Evolutionary conservation across 331 rosid genomes (phyloP), one percentile per base, ranked within the genome.

Genomic region (Arachis monticola): DNA sequence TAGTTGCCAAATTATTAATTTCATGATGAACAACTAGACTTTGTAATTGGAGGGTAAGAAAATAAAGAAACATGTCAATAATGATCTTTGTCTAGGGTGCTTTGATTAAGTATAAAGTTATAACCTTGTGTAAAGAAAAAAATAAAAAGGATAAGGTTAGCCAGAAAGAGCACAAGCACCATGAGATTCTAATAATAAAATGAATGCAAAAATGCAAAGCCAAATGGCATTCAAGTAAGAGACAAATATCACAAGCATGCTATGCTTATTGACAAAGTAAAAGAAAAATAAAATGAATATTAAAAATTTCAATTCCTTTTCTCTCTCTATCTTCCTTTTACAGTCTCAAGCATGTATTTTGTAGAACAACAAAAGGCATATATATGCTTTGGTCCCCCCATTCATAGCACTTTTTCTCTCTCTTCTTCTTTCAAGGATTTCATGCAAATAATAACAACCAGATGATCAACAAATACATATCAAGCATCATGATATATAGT

Each of bases 211-310:
- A 80, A 69, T 80, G 64, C 11, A 4, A 12, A 61, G 58, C 63
- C 67, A 69, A 74, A 69, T 69, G 63, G 77, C 42, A 69, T 67
- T 63, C 17, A 80, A 75, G 48, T 32, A 57, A 10, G 46, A 69
- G 61, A 74, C 17, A 62, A 75, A 69, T 73, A 61, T 51, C 72
- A 81, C 64, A 70, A 69, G 82, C 80, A 73, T 75, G 80, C 80
- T 68, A 73, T 75, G 80, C 80, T 68, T 56, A 32, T 71, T 55
- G 60, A 60, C 67, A 83, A 61, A 70, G 30, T 27, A 27, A 27
- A 27, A 27, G 30, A 27, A 27, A 27, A 27, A 27, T 27, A 27
- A 59, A 31, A 53, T 6, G 27, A 64, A 79, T 76, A 75, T 61
- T 58, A 12, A 60, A 77, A 65, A 42, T 3, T 38, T 38, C 41